Evolutionary conservation across 179 eudicot genomes (phyloP).

Genomic region (Sideroxylon spinosum): DNA sequence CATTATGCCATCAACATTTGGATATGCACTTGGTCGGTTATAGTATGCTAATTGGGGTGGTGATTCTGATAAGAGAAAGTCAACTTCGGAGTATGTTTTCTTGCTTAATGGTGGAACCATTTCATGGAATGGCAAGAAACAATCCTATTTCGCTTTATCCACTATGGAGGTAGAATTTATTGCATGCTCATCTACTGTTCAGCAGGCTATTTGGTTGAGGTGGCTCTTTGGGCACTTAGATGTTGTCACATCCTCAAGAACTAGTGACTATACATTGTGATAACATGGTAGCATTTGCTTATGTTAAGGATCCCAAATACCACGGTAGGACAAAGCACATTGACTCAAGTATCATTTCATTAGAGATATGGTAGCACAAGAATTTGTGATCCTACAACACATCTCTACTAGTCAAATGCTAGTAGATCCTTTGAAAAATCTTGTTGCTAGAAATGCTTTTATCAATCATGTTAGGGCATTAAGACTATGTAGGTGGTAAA

Average conservation of each 20-base stretch:
- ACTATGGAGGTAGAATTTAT: background rate
- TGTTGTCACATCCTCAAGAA: background rate
- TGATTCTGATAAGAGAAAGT: background rate
- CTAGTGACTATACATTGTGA: background rate
- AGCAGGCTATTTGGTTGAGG: background rate
- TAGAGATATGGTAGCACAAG: background rate
- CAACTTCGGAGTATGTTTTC: background rate
- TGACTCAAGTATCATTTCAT: background rate
- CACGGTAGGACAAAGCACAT: background rate
- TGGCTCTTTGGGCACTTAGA: background rate
- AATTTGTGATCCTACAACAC: background rate
- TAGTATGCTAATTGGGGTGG: background rate
- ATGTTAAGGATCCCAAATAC: background rate
- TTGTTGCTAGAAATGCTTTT: background rate
- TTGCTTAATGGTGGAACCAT: background rate
- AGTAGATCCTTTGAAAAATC: background rate
- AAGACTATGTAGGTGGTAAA: background rate
- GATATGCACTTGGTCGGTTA: background rate
- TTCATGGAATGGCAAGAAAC: background rate
- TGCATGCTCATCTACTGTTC: background rate
- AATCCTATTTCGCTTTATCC: background rate
- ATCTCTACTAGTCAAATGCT: background rate
- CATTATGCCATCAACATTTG: background rate
- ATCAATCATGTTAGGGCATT: background rate
- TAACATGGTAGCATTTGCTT: background rate